These are phyloP conservation scores for Intubia oerlemansii DNA, from an alignment of 2,329 filamentous ascomycete genomes.

Conservation along the genomic window DNA sequence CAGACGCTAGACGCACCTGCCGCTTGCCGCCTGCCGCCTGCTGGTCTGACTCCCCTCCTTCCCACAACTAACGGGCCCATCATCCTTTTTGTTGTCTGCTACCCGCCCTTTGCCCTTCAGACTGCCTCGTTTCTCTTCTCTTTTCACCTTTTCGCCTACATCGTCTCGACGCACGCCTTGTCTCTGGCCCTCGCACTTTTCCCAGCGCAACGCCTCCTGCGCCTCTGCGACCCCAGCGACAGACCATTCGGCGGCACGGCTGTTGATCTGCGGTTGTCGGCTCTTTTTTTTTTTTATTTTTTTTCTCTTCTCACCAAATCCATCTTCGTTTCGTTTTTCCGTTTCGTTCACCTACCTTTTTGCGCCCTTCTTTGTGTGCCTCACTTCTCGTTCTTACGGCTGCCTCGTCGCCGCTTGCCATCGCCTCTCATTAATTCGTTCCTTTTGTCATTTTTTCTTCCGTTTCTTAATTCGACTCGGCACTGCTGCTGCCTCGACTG, in stretches of 20 bases:
- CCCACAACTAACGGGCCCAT: too few species aligned
- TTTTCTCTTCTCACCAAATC: background rate
- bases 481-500: too few species aligned
- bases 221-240: too few species aligned
- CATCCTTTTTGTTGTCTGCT: too few species aligned
- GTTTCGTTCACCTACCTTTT: background rate
- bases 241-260: too few species aligned
- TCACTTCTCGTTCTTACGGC: too few species aligned
- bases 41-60: too few species aligned
- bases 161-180: background rate
- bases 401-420: too few species aligned
- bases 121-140: background rate
- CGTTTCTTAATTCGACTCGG: background rate
- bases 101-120: background rate
- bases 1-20: too few species aligned
- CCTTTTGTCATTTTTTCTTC: background rate
- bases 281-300: constrained; percentile 1
- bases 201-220: background rate
- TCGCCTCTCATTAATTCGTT: too few species aligned
- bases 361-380: background rate
- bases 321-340: background rate
- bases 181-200: background rate
- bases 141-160: background rate
- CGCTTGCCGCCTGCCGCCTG: too few species aligned
- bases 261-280: constrained; percentile 1